Percentiles rank a stretch among this genome's conserved stretches.
These are phyloP conservation scores for Fusarium luffae DNA, from an alignment of 2,329 filamentous ascomycete species.

Conservation along the genomic window DNA sequence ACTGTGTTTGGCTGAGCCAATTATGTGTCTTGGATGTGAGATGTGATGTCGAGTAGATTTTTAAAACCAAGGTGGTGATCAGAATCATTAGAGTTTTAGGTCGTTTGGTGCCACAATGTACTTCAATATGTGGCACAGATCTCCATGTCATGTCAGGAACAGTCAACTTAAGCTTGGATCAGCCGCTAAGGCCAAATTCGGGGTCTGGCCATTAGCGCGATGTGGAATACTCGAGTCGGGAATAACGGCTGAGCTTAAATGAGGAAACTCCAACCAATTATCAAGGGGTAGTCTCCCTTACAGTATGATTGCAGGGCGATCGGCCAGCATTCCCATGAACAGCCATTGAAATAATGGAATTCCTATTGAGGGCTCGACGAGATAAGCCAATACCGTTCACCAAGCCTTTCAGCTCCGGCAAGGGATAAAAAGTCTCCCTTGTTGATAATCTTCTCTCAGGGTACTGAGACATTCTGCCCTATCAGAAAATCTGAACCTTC, in stretches of 20 bases:
- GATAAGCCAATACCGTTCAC: too few species aligned
- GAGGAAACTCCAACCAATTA: background rate
- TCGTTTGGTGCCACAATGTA: background rate
- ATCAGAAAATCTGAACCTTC: too few species aligned
- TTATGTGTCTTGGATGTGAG: rapidly evolving
- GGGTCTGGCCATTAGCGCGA: background rate
- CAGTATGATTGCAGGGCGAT: too few species aligned
- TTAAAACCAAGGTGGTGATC: background rate
- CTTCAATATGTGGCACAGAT: background rate
- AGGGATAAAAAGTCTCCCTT: background rate
- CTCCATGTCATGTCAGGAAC: background rate
- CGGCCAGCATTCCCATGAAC: background rate
- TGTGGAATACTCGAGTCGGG: background rate
- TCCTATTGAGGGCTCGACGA: background rate
- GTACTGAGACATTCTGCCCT: background rate
- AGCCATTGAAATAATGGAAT: background rate
- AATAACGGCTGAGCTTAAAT: background rate
- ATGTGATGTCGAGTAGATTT: rapidly evolving
- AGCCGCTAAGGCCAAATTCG: background rate
- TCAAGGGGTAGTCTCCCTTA: background rate
- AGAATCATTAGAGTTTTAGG: background rate
- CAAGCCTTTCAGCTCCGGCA: background rate
- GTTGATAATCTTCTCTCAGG: background rate
- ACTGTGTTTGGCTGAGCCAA: background rate
- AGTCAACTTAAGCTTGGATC: background rate